Conservation (phyloP, 148 eudicot species). For the Rhododendron griersonianum region DNA sequence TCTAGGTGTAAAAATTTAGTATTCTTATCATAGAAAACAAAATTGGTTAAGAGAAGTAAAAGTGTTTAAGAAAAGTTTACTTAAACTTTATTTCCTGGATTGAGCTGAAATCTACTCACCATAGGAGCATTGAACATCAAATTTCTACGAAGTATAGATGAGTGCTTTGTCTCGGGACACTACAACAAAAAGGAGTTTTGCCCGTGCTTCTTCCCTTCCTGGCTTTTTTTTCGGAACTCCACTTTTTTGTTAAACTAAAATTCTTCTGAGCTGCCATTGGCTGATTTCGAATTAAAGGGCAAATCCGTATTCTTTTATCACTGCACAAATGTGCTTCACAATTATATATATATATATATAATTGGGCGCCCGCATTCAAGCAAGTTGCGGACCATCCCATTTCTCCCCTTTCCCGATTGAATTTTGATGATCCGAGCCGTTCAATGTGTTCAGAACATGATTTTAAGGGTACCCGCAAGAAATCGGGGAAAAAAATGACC, state of each 20-base stretch:
- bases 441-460: too few relatives aligned
- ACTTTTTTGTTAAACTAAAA: not conserved
- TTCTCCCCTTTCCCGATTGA: too few relatives aligned
- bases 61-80: not conserved
- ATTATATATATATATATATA: too few relatives aligned
- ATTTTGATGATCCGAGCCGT: too few relatives aligned
- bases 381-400: too few relatives aligned
- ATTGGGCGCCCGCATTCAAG: too few relatives aligned
- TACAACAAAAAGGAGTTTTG: not conserved
- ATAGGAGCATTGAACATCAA: not conserved
- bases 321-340: not conserved
- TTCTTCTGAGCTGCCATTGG: not conserved
- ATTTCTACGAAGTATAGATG: not conserved
- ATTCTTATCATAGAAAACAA: too few relatives aligned
- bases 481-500: too few relatives aligned
- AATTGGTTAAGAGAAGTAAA: not conserved
- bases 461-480: too few relatives aligned
- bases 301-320: not conserved
- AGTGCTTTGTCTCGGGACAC: not conserved
- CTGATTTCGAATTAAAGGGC: not conserved
- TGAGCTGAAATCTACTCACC: not conserved
- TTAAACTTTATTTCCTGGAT: not conserved
- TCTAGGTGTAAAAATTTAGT: not conserved
- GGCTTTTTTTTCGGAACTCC: not conserved
- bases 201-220: not conserved